Conservation (phyloP, 306 rosid species). For the Quercus berberidifolia region DNA sequence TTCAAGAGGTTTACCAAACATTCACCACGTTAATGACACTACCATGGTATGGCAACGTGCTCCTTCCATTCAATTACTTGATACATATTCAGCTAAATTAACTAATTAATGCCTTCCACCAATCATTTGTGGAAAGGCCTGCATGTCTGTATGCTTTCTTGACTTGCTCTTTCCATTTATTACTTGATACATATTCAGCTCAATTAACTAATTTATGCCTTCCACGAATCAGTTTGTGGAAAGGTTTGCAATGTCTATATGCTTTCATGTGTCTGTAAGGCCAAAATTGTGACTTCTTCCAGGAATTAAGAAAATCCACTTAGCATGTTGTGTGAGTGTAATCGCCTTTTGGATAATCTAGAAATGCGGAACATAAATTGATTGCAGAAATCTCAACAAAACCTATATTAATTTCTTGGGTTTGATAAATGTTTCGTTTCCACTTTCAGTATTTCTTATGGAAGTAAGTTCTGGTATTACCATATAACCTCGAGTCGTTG, state of each 20-base stretch:
- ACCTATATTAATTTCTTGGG: background rate
- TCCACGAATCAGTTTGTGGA: background rate
- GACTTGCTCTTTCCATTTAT: slow-evolving; percentile 2
- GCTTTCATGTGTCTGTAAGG: background rate
- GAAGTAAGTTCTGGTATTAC: background rate
- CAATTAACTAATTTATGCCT: background rate
- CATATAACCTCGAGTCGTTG: background rate
- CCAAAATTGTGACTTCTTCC: background rate
- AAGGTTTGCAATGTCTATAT: background rate
- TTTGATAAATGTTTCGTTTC: background rate
- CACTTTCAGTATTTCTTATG: background rate
- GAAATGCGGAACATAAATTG: too few species aligned
- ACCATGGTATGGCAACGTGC: slow-evolving; percentile 48
- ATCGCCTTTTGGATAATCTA: too few species aligned
- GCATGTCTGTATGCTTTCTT: background rate
- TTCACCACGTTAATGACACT: slow-evolving; percentile 77
- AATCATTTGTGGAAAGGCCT: background rate
- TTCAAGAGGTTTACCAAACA: slow-evolving; percentile 50
- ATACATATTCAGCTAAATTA: background rate
- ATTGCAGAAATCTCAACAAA: too few species aligned
- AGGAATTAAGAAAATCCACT: background rate
- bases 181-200: background rate
- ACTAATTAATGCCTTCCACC: background rate
- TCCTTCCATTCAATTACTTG: slow-evolving; percentile 5
- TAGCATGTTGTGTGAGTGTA: too few species aligned